These are phyloP conservation scores for Zalaria sp. DNA, from an alignment of 2,329 filamentous ascomycete species.

Conservation along the genomic window DNA sequence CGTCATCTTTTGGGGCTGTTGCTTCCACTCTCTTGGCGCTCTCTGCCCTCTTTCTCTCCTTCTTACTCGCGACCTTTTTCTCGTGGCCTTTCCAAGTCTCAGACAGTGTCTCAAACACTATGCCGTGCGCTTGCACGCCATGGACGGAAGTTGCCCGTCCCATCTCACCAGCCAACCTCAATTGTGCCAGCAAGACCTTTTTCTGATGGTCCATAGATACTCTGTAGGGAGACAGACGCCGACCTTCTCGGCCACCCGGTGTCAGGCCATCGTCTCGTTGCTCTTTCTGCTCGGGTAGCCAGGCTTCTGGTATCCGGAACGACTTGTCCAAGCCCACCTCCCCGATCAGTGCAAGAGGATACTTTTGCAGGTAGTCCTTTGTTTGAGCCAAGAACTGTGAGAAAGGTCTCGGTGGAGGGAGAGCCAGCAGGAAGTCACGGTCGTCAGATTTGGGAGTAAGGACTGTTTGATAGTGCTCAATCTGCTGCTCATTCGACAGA, in stretches of 20 bases:
- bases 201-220: constrained; percentile 58
- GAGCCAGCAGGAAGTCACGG: constrained; percentile 30
- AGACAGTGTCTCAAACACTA: constrained; percentile 51
- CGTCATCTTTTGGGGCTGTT: constrained; percentile 5
- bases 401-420: constrained; percentile 49
- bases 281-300: constrained; percentile 27
- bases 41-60: constrained; percentile 30
- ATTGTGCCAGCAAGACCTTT: constrained; percentile 49
- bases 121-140: constrained; percentile 62
- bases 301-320: constrained; percentile 56
- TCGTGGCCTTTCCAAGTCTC: constrained; percentile 60
- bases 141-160: constrained; percentile 53
- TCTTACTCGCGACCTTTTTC: constrained; percentile 43
- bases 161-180: constrained; percentile 56
- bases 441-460: constrained; percentile 44
- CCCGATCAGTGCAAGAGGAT: constrained; percentile 55
- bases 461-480: constrained; percentile 52
- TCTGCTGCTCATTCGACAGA: constrained; percentile 30
- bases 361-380: constrained; percentile 36
- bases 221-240: constrained; percentile 51
- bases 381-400: constrained; percentile 45
- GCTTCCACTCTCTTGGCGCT: constrained; percentile 5
- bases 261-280: constrained; percentile 40
- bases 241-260: constrained; percentile 56
- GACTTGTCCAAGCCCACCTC: constrained; percentile 67